Evolutionary conservation across 1,284 basidiomycete species (phyloP).

Genomic region (Earliella scabrosa): DNA sequence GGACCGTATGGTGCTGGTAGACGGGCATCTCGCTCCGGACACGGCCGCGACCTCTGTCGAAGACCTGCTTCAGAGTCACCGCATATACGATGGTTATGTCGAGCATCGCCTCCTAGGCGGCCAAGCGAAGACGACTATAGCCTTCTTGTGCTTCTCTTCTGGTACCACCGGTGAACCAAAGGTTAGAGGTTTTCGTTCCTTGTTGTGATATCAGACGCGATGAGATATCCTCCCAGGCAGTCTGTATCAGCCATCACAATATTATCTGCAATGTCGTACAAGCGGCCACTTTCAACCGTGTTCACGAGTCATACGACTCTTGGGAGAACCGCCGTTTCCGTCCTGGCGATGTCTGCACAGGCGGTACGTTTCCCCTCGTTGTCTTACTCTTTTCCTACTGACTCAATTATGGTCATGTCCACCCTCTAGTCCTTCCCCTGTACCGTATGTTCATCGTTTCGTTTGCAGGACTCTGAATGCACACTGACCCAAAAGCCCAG

Average conservation of each 20-base stretch:
- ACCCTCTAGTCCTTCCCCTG: conserved; percentile 37
- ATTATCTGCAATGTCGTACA: conserved; percentile 60
- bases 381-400: neutral
- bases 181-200: neutral
- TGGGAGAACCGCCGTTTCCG: conserved; percentile 43
- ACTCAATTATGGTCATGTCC: neutral
- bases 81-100: neutral
- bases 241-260: too few species aligned
- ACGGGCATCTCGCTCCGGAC: neutral
- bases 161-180: neutral
- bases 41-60: neutral
- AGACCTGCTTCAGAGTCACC: neutral
- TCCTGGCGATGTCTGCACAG: conserved; percentile 58
- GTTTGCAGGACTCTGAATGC: too few species aligned
- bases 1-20: neutral
- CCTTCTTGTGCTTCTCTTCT: neutral
- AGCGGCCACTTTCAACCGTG: conserved; percentile 49
- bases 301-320: conserved; percentile 43
- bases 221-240: too few species aligned
- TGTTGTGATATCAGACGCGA: too few species aligned
- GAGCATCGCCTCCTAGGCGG: neutral
- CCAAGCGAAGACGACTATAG: neutral
- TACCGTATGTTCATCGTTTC: conserved; percentile 26
- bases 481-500: neutral
- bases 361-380: conserved; percentile 41